Percentiles rank a stretch among this genome's conserved stretches.
Evolutionary conservation across 148 eudicot species (phyloP).

Genomic region (Dianthus caryophyllus): DNA sequence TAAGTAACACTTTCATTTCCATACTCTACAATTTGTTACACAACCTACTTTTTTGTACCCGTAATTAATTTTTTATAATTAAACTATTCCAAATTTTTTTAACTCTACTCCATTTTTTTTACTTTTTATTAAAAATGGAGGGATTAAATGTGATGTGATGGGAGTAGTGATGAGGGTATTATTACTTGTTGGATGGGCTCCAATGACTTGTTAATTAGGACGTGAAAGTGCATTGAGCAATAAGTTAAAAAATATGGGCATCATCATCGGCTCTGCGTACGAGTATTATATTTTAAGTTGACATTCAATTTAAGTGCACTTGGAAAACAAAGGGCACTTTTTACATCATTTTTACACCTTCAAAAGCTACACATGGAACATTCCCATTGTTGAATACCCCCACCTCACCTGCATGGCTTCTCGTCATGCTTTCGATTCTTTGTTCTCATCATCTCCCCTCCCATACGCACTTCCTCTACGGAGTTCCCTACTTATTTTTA

Average conservation of each 20-base stretch:
- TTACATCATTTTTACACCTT: slow-evolving; percentile 4
- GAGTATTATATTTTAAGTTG: slow-evolving; percentile 34
- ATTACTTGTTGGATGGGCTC: slow-evolving; percentile 14
- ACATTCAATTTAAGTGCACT: slow-evolving; percentile 27
- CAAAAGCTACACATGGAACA: slow-evolving; percentile 28
- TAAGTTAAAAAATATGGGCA: slow-evolving; percentile 21
- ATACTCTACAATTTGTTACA: too few species aligned
- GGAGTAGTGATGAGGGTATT: too few species aligned
- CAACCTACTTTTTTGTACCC: too few species aligned
- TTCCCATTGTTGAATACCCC: slow-evolving; percentile 19
- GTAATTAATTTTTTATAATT: too few species aligned
- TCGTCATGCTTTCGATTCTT: slow-evolving; percentile 68
- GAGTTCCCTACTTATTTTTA: slow-evolving; percentile 19
- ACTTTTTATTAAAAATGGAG: too few species aligned
- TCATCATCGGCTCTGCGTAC: too few species aligned
- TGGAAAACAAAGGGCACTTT: slow-evolving; percentile 3
- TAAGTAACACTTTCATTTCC: too few species aligned
- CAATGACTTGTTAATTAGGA: slow-evolving; percentile 32
- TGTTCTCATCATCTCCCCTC: slow-evolving; percentile 24
- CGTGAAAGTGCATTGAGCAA: slow-evolving; percentile 25
- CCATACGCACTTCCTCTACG: not conserved
- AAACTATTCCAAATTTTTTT: too few species aligned
- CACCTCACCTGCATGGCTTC: slow-evolving; percentile 22
- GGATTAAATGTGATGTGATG: too few species aligned
- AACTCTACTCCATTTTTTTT: too few species aligned